phyloP scores from a whole-genome alignment of 352 stramenopile species.

The Peronospora belbahrii region DNA sequence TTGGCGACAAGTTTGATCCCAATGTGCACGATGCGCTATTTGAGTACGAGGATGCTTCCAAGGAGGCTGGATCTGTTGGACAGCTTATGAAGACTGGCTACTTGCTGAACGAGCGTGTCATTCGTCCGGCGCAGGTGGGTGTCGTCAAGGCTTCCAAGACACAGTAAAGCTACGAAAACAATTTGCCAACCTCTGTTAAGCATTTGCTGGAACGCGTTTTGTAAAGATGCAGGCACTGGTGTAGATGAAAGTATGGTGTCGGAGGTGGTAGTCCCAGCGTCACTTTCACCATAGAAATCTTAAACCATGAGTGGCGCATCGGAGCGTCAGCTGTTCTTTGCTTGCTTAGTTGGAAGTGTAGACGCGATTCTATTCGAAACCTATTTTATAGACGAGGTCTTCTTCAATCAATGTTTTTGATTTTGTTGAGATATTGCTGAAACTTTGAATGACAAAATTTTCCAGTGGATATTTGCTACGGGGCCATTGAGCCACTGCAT shows the following conservation, averaged over 20 bases:
- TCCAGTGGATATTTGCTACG: too few species aligned
- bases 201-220: background rate
- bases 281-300: slow-evolving; percentile 10
- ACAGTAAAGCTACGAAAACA: slow-evolving; percentile 12
- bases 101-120: slow-evolving; percentile 91
- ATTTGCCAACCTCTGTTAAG: background rate
- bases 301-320: slow-evolving; percentile 5
- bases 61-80: slow-evolving; percentile 88
- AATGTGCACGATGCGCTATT: slow-evolving; percentile 97
- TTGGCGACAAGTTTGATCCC: slow-evolving; percentile 97
- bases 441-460: too few species aligned
- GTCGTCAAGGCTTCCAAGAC: slow-evolving; percentile 58
- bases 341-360: background rate
- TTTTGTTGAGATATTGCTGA: too few species aligned
- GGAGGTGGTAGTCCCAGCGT: background rate
- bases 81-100: slow-evolving; percentile 97
- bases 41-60: slow-evolving; percentile 90
- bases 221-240: background rate
- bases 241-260: background rate
- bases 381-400: slow-evolving; percentile 25
- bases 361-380: slow-evolving; percentile 5
- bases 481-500: too few species aligned
- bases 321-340: slow-evolving; percentile 2
- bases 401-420: slow-evolving; percentile 8
- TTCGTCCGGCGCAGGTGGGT: slow-evolving; percentile 95